Base-by-base conservation (phyloP, 768 basidiomycete genomes). In the Psilocybe cubensis region DNA sequence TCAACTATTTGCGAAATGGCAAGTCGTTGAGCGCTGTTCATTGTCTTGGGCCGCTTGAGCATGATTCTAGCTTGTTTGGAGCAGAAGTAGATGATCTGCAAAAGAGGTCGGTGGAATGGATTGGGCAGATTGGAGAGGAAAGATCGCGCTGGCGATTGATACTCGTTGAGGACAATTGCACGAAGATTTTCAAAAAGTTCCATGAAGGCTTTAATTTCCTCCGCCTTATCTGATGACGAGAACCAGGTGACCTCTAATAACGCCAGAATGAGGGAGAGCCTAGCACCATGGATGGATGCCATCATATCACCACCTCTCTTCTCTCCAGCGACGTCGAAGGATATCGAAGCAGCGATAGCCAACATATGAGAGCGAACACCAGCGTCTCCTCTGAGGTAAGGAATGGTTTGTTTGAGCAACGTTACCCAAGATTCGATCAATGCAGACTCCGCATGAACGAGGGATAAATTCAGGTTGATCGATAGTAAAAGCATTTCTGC, bases 381-480 rank as follows among this genome's bases (percentile, higher is more conserved):
- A n/a, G 69, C 64, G 55, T 91, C 85, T 1, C 81, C 83, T 24
- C 89, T 80, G 23, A 92, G 71, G 69, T 86, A 88, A 0, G 86
- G 83, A 9, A 83, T 74, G 3, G 84, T 75, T 64, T 86, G 84
- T 40, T 84, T 81, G 41, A 94, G 76, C 42, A 96, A 71, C 43
- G 79, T 77, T 49, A 87, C 85, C 92, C 92, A 96, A 3, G 93
- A 83, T 55, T 91, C 85, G 0, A 89, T 83, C 43, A 94, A 77
- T 1, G 84, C 75, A 2, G 83, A 83, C 69, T 96, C 91, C 0
- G 91, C 81, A 63, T 96, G 89, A 20, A 91, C 78, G 35, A 97
- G 75, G 1, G 94, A 95, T 46, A 95, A 81, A 67, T 96, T 95
- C 62, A 94, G 80, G 70, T 97, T 97, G 69, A 96, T 85, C 1